Percentiles rank a stretch among this genome's conserved stretches.
Evolutionary conservation across 148 eudicot species (phyloP).

Genomic region (Rhododendron molle): DNA sequence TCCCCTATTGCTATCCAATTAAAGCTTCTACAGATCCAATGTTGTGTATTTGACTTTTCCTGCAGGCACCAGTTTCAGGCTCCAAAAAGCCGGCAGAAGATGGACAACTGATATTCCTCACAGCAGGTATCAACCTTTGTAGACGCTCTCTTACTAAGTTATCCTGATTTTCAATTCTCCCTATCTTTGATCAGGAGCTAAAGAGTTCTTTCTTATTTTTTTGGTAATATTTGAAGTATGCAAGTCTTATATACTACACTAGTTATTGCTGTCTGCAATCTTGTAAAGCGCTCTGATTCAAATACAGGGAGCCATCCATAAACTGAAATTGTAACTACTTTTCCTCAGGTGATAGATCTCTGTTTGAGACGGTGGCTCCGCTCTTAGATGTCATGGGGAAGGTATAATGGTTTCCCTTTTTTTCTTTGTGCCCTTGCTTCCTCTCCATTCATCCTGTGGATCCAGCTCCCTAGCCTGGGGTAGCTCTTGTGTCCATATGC

Average conservation of each 20-base stretch:
- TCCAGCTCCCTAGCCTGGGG: background rate
- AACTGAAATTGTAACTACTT: background rate
- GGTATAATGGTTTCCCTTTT: constrained; percentile 32
- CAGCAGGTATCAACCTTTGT: constrained; percentile 49
- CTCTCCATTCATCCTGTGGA: background rate
- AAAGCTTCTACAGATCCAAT: background rate
- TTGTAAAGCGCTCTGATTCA: background rate
- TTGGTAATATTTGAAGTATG: background rate
- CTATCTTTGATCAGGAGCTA: background rate
- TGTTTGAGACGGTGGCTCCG: constrained; percentile 64
- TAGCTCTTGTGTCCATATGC: background rate
- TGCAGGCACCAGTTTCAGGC: constrained; percentile 96
- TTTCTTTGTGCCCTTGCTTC: background rate
- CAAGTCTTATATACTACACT: background rate
- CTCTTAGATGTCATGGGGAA: constrained; percentile 92
- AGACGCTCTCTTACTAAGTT: background rate
- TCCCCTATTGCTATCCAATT: background rate
- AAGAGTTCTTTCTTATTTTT: background rate
- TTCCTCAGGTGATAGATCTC: constrained; percentile 67
- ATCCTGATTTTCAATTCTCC: constrained; percentile 1
- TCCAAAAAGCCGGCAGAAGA: constrained; percentile 97
- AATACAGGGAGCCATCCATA: background rate
- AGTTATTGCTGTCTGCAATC: background rate
- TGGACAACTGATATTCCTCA: constrained; percentile 83
- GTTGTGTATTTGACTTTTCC: constrained; percentile 8